Conservation (phyloP, 257 asterid genomes). For the Coffea canephora region DNA sequence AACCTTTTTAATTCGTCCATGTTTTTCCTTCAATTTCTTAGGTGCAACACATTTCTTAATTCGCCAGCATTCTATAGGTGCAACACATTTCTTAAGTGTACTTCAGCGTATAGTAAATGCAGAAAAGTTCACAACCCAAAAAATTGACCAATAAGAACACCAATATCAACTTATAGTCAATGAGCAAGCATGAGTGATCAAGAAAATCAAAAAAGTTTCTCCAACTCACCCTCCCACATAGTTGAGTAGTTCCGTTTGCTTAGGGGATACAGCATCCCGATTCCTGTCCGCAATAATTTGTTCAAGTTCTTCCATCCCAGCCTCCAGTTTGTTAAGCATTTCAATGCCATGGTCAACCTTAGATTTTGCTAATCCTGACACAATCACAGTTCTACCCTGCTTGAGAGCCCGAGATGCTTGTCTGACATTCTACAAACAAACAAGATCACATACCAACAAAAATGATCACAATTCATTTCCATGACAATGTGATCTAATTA, state of each 20-base stretch:
- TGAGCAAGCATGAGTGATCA: not conserved
- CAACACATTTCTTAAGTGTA: not conserved
- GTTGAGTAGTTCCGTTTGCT: slow-evolving; percentile 91
- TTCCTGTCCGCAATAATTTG: slow-evolving; percentile 70
- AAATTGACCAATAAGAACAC: not conserved
- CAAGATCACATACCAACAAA: slow-evolving; percentile 10
- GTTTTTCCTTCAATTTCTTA: not conserved
- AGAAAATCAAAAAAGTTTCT: slow-evolving; percentile 13
- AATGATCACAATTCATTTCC: not conserved
- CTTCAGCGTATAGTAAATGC: not conserved
- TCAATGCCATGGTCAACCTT: slow-evolving; percentile 78
- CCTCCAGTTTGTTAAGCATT: slow-evolving; percentile 74
- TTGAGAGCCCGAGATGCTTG: slow-evolving; percentile 84
- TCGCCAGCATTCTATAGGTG: not conserved
- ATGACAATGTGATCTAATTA: not conserved
- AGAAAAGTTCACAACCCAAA: not conserved
- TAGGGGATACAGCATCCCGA: slow-evolving; percentile 78
- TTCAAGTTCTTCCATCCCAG: slow-evolving; percentile 76
- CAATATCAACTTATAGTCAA: not conserved
- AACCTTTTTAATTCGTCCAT: not conserved
- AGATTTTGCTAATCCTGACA: slow-evolving; percentile 79
- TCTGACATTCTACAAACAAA: slow-evolving; percentile 56
- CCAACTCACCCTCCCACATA: slow-evolving; percentile 93
- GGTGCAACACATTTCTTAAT: too few species aligned
- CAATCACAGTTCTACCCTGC: slow-evolving; percentile 72